phyloP scores from a whole-genome alignment of 129 eudicot genomes.

The Smallanthus sonchifolius region DNA sequence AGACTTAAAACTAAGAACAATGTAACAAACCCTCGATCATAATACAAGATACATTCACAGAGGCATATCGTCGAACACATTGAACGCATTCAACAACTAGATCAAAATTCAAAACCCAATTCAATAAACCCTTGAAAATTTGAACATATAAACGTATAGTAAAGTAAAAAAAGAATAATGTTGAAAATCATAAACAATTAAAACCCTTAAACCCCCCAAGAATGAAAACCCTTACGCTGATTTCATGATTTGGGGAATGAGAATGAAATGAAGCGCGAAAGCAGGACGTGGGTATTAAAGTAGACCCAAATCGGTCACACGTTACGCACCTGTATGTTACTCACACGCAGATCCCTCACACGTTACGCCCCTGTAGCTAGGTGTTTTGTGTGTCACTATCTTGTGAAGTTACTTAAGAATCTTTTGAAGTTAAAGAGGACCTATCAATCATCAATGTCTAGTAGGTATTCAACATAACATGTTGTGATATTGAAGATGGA shows the following conservation, averaged over 20 bases:
- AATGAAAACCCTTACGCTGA: neutral
- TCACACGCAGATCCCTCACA: no score
- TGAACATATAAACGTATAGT: neutral
- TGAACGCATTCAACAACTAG: neutral
- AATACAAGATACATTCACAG: neutral
- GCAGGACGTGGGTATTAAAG: neutral
- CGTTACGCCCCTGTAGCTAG: no score
- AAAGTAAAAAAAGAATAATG: neutral
- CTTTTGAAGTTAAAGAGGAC: no score
- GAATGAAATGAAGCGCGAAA: constrained; percentile 13
- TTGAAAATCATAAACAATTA: neutral
- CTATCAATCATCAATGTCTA: no score
- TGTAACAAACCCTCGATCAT: neutral
- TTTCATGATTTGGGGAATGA: neutral
- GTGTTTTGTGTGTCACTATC: no score
- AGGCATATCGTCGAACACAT: constrained; percentile 16
- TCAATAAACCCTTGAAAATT: neutral
- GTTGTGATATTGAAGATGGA: no score
- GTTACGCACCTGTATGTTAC: no score
- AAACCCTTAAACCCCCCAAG: neutral
- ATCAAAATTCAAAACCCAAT: neutral
- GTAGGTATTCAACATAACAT: no score
- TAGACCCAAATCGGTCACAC: neutral
- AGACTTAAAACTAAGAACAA: neutral
- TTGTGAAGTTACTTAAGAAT: no score